Evolutionary conservation across 1,139 yeast genomes (phyloP), one percentile per base, ranked within the genome.

Genomic region (Pichia sp.): DNA sequence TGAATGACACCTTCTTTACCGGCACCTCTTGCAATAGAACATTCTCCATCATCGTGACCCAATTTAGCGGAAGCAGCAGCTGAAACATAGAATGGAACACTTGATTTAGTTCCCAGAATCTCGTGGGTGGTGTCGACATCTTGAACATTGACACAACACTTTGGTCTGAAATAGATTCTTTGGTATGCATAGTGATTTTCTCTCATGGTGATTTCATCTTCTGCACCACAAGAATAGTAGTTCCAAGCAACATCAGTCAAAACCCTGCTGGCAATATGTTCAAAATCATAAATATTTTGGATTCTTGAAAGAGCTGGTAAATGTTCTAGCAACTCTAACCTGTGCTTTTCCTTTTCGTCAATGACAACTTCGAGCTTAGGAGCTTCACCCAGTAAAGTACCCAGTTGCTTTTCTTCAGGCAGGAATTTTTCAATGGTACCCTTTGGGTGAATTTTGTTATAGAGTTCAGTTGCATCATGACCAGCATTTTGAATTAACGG

Each of bases 381-480:
- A 38, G 68, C 65, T 43, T 63, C 65, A 27, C 68, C 70, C 35
- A 59, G 56, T 52, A 69, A 36, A 52, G 59, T 42, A 53, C 65
- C 58, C 51, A 62, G 37, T 53, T 56, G 53, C 33, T 61, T 61
- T n/a, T 67, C 59, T 8, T 54, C 54, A n/a, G 72, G 71, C 39
- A 69, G 48, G 33, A 53, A 53, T 29, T 57, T 56, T 42, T 63
- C 68, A 51, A 80, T 65, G 2, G 78, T 72, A 51, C 77, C 81
- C 35, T 72, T 65, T 6, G 81, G 95, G 63, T 90, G 97, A 49
- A 90, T 75, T 7, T 95, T 95, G 50, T 77, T 52, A 60, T 87
- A 90, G 51, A 85, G 77, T 53, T 81, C 84, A 3, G 95, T 85
- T 3, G 95, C 97, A 59, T 90, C 97, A 56, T 80, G 82, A 26